Percentiles rank a stretch among this genome's conserved stretches.
phyloP scores from a whole-genome alignment of 352 stramenopile species.

The Phytophthora palmivora region DNA sequence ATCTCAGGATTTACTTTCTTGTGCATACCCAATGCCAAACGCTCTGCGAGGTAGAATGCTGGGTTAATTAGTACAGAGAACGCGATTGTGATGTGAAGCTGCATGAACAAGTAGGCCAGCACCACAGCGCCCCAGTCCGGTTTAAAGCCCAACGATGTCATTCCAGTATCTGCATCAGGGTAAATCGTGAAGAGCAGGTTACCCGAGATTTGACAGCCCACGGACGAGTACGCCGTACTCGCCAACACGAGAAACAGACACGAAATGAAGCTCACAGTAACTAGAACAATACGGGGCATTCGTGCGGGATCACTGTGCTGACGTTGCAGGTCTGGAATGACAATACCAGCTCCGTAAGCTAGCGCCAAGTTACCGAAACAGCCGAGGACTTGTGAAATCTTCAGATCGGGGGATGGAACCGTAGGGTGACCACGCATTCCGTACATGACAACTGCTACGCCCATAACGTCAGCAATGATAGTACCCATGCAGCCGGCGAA shows the following conservation, averaged over 20 bases:
- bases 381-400: conserved; percentile 45
- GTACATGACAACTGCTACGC: conserved; percentile 41
- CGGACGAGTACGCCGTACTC: conserved; percentile 39
- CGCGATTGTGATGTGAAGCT: conserved; percentile 63
- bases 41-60: conserved; percentile 59
- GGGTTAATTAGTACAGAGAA: conserved; percentile 60
- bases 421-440: conserved; percentile 44
- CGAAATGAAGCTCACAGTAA: conserved; percentile 49
- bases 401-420: conserved; percentile 40
- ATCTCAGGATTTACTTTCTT: conserved; percentile 11
- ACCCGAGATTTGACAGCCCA: conserved; percentile 61
- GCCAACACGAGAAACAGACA: conserved; percentile 48
- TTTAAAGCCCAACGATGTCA: conserved; percentile 48
- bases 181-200: conserved; percentile 66
- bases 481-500: conserved; percentile 56
- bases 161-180: conserved; percentile 22
- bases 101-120: conserved; percentile 61
- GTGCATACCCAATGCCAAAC: conserved; percentile 60
- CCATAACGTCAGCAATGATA: conserved; percentile 55
- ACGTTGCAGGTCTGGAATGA: conserved; percentile 60
- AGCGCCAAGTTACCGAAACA: conserved; percentile 66
- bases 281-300: conserved; percentile 56
- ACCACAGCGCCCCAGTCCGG: conserved; percentile 46
- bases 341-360: conserved; percentile 59
- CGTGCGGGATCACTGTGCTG: conserved; percentile 54